Conservation (phyloP, 169 alveolate species). For the Hepatocystis sp. region DNA sequence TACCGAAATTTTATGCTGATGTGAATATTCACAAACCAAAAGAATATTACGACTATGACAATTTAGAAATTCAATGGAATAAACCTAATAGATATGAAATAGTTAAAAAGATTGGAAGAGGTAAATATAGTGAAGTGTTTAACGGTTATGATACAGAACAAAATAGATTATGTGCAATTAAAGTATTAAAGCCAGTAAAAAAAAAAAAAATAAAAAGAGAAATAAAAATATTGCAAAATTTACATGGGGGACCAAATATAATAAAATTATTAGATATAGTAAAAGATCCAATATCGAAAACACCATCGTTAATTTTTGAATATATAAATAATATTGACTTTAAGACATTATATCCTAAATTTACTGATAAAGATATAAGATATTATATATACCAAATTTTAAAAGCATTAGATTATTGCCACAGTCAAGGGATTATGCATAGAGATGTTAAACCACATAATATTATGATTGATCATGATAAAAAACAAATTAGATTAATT, state of each 20-base stretch:
- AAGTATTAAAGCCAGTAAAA: slow-evolving; percentile 97
- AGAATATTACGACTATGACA: slow-evolving; percentile 95
- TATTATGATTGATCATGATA: slow-evolving; percentile 96
- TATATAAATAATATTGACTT: slow-evolving; percentile 92
- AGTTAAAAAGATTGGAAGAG: slow-evolving; percentile 98
- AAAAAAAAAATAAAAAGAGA: slow-evolving; percentile 97
- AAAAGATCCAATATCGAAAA: slow-evolving; percentile 96
- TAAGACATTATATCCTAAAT: slow-evolving; percentile 94
- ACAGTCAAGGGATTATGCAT: slow-evolving; percentile 99
- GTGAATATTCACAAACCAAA: slow-evolving; percentile 90
- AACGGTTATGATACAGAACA: slow-evolving; percentile 91
- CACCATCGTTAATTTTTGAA: slow-evolving; percentile 95
- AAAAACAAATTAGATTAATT: slow-evolving; percentile 93
- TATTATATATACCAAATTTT: slow-evolving; percentile 95
- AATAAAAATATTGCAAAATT: slow-evolving; percentile 95
- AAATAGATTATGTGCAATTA: slow-evolving; percentile 93
- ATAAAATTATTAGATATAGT: slow-evolving; percentile 95
- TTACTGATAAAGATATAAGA: slow-evolving; percentile 95
- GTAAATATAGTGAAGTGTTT: slow-evolving; percentile 99
- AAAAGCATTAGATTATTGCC: slow-evolving; percentile 98
- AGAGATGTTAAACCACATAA: slow-evolving; percentile 97
- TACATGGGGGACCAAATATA: slow-evolving; percentile 97
- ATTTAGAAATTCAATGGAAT: slow-evolving; percentile 91
- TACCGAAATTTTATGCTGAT: slow-evolving; percentile 85
- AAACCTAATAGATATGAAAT: slow-evolving; percentile 95